Conservation (phyloP, 2,329 filamentous ascomycete species). For the Ophiostoma sp. region DNA sequence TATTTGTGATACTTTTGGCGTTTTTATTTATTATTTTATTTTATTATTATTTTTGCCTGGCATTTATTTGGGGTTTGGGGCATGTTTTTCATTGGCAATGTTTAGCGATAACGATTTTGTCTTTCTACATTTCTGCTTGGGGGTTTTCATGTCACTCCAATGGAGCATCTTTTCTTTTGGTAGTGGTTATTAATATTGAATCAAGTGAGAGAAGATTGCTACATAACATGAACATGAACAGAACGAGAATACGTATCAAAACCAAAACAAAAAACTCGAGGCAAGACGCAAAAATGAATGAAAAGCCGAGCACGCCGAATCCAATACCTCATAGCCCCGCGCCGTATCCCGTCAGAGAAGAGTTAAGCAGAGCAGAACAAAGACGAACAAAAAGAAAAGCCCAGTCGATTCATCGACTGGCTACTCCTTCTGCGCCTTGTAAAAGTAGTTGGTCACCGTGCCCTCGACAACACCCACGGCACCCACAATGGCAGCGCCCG, state of each 20-base stretch:
- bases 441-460: slow-evolving; percentile 41
- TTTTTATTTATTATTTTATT: background rate
- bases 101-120: slow-evolving; percentile 11
- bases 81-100: background rate
- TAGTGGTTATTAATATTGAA: background rate
- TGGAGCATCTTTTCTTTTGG: background rate
- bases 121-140: background rate
- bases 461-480: slow-evolving; percentile 48
- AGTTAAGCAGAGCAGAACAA: background rate
- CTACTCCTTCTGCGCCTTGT: slow-evolving; percentile 35
- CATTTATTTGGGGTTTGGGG: slow-evolving; percentile 5
- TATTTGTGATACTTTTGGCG: background rate
- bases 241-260: background rate
- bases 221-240: background rate
- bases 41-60: background rate
- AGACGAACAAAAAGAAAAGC: background rate
- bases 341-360: background rate
- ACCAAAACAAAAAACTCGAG: background rate
- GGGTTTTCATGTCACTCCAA: background rate
- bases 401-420: background rate
- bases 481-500: slow-evolving; percentile 48
- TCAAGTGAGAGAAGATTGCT: background rate
- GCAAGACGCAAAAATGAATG: background rate
- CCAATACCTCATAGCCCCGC: background rate
- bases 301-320: slow-evolving; percentile 4